phyloP scores from a whole-genome alignment of 1,284 basidiomycete species.

The Singerocomus inundabilis region DNA sequence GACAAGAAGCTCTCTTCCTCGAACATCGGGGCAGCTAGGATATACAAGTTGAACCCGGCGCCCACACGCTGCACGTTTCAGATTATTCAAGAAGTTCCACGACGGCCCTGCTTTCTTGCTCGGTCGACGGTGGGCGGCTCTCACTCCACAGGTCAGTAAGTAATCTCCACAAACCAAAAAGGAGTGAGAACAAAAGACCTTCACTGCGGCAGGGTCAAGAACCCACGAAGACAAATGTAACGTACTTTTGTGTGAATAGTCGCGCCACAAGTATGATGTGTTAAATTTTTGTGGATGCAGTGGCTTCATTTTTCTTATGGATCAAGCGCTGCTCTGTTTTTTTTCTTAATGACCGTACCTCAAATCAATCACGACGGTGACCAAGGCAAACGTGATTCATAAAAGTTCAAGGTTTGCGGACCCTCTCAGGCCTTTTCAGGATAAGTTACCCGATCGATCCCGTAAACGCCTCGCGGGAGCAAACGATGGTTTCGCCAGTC shows the following conservation, averaged over 20 bases:
- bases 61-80: not conserved
- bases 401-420: not conserved
- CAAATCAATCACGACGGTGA: not conserved
- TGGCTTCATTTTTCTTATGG: too few species aligned
- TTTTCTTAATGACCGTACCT: not conserved
- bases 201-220: not conserved
- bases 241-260: too few species aligned
- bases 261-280: too few species aligned
- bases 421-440: too few species aligned
- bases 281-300: too few species aligned
- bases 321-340: too few species aligned
- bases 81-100: not conserved
- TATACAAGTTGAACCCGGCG: too few species aligned
- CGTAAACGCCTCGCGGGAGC: slow-evolving; percentile 12
- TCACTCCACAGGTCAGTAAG: not conserved
- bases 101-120: not conserved
- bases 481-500: not conserved
- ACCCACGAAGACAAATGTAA: too few species aligned
- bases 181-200: not conserved
- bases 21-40: too few species aligned
- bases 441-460: not conserved
- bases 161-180: too few species aligned
- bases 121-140: not conserved
- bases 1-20: too few species aligned
- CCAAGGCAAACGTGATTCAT: not conserved